phyloP scores from a whole-genome alignment of 129 eudicot species.

The Arctium lappa region DNA sequence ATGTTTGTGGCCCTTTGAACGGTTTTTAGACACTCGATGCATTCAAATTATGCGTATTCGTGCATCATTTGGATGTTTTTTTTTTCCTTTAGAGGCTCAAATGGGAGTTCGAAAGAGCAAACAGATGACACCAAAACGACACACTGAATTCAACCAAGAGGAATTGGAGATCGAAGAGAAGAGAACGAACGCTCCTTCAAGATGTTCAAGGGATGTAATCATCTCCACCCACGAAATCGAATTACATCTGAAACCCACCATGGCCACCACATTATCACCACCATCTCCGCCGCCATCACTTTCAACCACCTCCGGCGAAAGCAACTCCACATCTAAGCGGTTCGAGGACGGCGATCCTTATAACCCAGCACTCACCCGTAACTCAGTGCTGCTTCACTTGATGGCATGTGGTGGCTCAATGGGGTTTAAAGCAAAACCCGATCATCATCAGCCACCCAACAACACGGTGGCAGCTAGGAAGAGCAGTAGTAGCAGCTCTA shows the following conservation, averaged over 20 bases:
- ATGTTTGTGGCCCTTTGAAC: too few species aligned
- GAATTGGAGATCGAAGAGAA: slow-evolving; percentile 49
- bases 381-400: slow-evolving; percentile 59
- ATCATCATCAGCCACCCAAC: slow-evolving; percentile 12
- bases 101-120: slow-evolving; percentile 33
- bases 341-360: slow-evolving; percentile 59
- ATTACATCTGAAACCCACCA: slow-evolving; percentile 20
- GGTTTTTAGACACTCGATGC: too few species aligned
- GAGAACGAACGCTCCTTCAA: slow-evolving; percentile 36
- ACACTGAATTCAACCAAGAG: slow-evolving; percentile 30
- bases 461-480: slow-evolving; percentile 27
- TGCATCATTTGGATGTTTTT: not conserved
- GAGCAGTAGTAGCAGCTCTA: slow-evolving; percentile 40
- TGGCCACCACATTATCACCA: slow-evolving; percentile 22
- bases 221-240: slow-evolving; percentile 32
- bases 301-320: slow-evolving; percentile 43
- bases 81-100: not conserved
- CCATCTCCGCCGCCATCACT: slow-evolving; percentile 35
- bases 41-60: not conserved
- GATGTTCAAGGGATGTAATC: slow-evolving; percentile 32
- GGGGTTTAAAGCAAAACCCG: slow-evolving; percentile 49
- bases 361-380: slow-evolving; percentile 47
- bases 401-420: slow-evolving; percentile 74
- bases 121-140: slow-evolving; percentile 34
- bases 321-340: slow-evolving; percentile 34